Base-by-base conservation (phyloP, 2,329 filamentous ascomycete species). In the Pseudogymnoascus sp. region DNA sequence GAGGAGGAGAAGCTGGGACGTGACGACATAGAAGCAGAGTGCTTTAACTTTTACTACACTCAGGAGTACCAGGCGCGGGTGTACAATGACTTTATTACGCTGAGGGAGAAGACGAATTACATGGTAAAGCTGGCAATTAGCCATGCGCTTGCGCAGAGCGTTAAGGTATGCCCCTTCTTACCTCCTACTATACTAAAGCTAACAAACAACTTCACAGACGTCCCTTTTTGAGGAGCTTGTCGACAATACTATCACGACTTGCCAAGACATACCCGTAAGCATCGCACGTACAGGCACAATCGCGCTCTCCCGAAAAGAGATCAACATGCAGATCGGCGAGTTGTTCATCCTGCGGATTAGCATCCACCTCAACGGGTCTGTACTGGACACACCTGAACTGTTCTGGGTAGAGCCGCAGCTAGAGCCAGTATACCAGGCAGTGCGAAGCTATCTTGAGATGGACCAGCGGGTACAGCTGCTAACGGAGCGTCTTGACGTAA, bases 21-120 rank as follows among this genome's bases (percentile, higher is more conserved):
- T 10, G 92, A 96, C 71, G 91, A 96, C 69, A 87, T 96, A 31
- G 93, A 99, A 77, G 91, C 92, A 55, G 94, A 99, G 75, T 91
- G 93, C 71, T 99, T 99, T 81, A 99, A 99, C 74, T 99, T 97
- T 75, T 99, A 99, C 79, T 97, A 99, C 78, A 97, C 94, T 2
- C 85, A 90, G 70, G 93, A 97, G 73, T 99, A 99, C 74, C 95
- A 99, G 76, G 91, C 94, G 21, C 88, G 94, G 60, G 99, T 99
- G 74, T 99, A 99, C 82, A 99, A 99, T 76, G 94, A 99, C 76
- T 99, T 99, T 71, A 99, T 99, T 75, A 94, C 91, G 2, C 77
- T 99, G 65, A 83, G 92, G 59, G 93, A 97, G 70, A 96, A 96
- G 76, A 87, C 87, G 71, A 96, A 96, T 75, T 96, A 97, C 78